Evolutionary conservation across 345 rosid species (phyloP), one percentile per base, ranked within the genome.

Genomic region (Salix koriyanagi): DNA sequence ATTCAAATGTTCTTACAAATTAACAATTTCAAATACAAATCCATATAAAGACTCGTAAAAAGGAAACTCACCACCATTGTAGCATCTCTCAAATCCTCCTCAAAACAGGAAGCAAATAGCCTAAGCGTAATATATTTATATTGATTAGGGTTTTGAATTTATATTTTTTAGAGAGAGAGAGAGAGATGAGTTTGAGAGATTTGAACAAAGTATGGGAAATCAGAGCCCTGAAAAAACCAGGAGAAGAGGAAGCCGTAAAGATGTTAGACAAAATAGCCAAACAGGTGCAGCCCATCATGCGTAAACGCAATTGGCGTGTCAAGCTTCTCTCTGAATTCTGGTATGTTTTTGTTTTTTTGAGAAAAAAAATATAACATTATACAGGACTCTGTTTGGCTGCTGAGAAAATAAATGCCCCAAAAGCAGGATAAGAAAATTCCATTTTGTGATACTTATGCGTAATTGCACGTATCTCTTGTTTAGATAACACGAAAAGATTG

Each of bases 171-270:
- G 26, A 2, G 65, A 46, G 1, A 41, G 5, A 52, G 76, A 19
- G 14, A 28, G 21, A 66, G 23, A 81, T 81, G 84, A 72, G 69
- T 69, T 16, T 65, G 28, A 87, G 90, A 23, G 93, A 88, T 84
- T 67, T 90, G 62, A 73, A 91, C 84, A 88, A 83, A 70, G 96
- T 90, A 10, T 94, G 94, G 93, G 94, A 94, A 74, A 83, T 84
- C 44, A 91, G 85, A 80, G 89, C 94, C 46, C 77, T 91, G 77
- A 92, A 91, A 83, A 91, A 91, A 75, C 85, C 91, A 1, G 86
- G 84, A 11, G 88, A 85, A 85, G 97, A 86, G 32, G 93, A 91
- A 81, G 97, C 98, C 3, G 81, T 23, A 85, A 84, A 84, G 81
- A 80, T 87, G 75, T 87, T 91, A 15, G 92, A 90, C 65, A 86